phyloP scores from a whole-genome alignment of 139 green algal genomes.

The Spirogloea muscicola region DNA sequence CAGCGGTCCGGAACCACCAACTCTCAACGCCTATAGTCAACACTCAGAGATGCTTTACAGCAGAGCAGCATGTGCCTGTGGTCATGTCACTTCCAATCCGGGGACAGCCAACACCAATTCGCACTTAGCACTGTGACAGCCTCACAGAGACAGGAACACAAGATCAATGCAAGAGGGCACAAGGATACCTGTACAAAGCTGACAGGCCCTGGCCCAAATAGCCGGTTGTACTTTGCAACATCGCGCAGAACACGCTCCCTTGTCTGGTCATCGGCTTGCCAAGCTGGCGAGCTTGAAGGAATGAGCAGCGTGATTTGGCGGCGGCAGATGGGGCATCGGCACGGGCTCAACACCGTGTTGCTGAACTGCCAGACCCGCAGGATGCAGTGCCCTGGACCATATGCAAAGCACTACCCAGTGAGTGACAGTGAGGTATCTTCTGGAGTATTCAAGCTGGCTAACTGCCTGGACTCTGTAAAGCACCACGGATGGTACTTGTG shows the following conservation, averaged over 20 bases:
- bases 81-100: too few relatives aligned
- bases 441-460: neutral
- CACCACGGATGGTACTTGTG: neutral
- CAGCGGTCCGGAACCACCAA: too few relatives aligned
- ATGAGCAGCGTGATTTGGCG: slow-evolving; percentile 41
- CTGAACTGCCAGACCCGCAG: slow-evolving; percentile 36
- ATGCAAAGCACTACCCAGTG: neutral
- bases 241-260: neutral
- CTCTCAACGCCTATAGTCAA: too few relatives aligned
- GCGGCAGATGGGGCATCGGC: slow-evolving; percentile 43
- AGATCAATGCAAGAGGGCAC: too few relatives aligned
- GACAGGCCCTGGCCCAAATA: slow-evolving; percentile 35
- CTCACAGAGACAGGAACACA: too few relatives aligned
- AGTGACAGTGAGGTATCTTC: neutral
- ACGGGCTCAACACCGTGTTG: slow-evolving; percentile 5
- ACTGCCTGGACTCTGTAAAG: neutral
- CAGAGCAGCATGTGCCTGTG: too few relatives aligned
- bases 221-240: slow-evolving; percentile 39
- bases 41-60: too few relatives aligned
- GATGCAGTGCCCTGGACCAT: slow-evolving; percentile 38
- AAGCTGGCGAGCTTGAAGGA: neutral
- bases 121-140: too few relatives aligned
- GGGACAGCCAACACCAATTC: too few relatives aligned
- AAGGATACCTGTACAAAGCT: slow-evolving; percentile 29
- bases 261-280: neutral